Base-by-base conservation (phyloP, 2,329 filamentous ascomycete genomes). In the Penicillium sumatraense region DNA sequence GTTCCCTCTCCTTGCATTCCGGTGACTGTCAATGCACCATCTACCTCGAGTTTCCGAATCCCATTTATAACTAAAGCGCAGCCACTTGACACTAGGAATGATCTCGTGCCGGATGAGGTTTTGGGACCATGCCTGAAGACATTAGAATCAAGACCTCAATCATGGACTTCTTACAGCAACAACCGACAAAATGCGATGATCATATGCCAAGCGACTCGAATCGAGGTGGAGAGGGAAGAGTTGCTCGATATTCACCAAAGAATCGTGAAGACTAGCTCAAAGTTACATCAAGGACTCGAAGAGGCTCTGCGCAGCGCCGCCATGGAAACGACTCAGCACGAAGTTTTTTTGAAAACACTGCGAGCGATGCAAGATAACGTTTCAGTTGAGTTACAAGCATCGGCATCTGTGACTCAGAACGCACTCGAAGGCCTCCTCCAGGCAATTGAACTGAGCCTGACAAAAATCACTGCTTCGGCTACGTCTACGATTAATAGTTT, bases 151-250 rank as follows among this genome's bases (percentile, higher is more conserved):
- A 77, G 80, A 21, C 78, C 81, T 1, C 84, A 85, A 41, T 82
- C 78, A 67, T 89, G 86, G 85, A 86, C 80, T 1, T 87, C 84
- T 21, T 89, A 86, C 72, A 84, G 83, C 61, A 86, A 86, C 68
- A 83, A 79, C 54, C 78, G 80, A 52, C 83, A 86, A 53, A 85
- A 86, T 60, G 85, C 85, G 2, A 74, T 84, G 40, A 72, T 85
- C 16, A 83, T 89, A 61, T 89, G 87, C 60, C 81, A 86, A 58
- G 84, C 85, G 24, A 81, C 83, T 38, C 80, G 86, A 33, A 73
- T 79, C 38, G 81, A 85, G 49, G 78, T 83, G 13, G 85, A 88
- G 54, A 84, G 83, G 52, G 75, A 78, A 29, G 74, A 79, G 33
- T 61, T 78, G 4, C 62, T 80, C 2, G 64, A 71, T 20, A 67